phyloP scores from a whole-genome alignment of 805 yeast genomes.

The Teunomyces cretensis region DNA sequence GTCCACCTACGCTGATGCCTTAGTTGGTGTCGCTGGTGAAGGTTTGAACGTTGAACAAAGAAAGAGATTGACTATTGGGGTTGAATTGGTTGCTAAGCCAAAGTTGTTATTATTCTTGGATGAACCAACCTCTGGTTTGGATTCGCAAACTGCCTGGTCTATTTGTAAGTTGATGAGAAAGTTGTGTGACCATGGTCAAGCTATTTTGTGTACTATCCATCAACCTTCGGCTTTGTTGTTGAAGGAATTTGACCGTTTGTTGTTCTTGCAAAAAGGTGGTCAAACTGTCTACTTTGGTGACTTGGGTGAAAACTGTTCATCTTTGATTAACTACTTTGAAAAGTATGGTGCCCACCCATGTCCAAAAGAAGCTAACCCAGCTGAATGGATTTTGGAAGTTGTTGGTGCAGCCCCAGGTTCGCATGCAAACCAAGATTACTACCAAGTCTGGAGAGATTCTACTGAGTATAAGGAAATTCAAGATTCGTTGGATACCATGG shows the following conservation, averaged over 20 bases:
- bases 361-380: conserved; percentile 39
- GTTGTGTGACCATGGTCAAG: conserved; percentile 42
- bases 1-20: conserved; percentile 28
- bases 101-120: conserved; percentile 38
- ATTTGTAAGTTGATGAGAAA: conserved; percentile 41
- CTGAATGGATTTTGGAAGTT: conserved; percentile 87
- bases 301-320: conserved; percentile 30
- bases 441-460: conserved; percentile 77
- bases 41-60: conserved; percentile 43
- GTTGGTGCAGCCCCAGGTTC: conserved; percentile 84
- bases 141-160: conserved; percentile 45
- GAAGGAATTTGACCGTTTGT: conserved; percentile 74
- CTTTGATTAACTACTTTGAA: conserved; percentile 35
- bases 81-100: conserved; percentile 43
- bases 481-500: conserved; percentile 64
- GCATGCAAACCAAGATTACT: conserved; percentile 68
- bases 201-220: conserved; percentile 62
- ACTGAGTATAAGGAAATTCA: conserved; percentile 58
- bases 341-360: conserved; percentile 38
- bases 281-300: conserved; percentile 45
- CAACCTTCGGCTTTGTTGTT: conserved; percentile 82
- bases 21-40: conserved; percentile 35
- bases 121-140: conserved; percentile 46
- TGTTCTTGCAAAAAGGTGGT: conserved; percentile 53
- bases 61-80: conserved; percentile 42